phyloP scores from a whole-genome alignment of 768 basidiomycete species.

The Punctularia strigosozonata region DNA sequence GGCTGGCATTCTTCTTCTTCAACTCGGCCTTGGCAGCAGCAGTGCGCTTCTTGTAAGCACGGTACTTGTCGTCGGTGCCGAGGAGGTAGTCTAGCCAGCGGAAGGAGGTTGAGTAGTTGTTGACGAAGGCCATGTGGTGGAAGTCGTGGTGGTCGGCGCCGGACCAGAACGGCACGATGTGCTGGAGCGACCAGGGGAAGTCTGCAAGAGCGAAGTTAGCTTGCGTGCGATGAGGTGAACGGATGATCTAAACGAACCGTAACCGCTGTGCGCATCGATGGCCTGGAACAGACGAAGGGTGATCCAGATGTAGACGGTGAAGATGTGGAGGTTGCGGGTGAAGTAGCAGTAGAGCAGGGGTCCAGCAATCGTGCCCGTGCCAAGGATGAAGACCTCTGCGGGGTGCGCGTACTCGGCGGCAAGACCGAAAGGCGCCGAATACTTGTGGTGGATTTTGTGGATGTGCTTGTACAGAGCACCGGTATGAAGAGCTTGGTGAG shows the following conservation, averaged over 20 bases:
- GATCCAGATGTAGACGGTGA: slow-evolving; percentile 93
- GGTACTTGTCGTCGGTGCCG: slow-evolving; percentile 89
- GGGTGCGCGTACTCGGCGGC: slow-evolving; percentile 98
- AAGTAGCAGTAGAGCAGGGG: slow-evolving; percentile 81
- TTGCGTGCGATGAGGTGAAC: neutral
- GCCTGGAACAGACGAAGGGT: slow-evolving; percentile 92
- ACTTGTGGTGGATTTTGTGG: slow-evolving; percentile 97
- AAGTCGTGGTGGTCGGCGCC: slow-evolving; percentile 98
- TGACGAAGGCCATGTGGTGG: slow-evolving; percentile 94
- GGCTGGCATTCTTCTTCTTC: slow-evolving; percentile 28
- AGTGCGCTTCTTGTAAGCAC: slow-evolving; percentile 60
- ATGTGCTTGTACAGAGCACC: slow-evolving; percentile 82
- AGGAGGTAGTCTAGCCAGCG: slow-evolving; percentile 85
- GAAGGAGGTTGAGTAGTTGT: slow-evolving; percentile 92
- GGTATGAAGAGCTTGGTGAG: slow-evolving; percentile 83
- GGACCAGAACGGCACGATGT: slow-evolving; percentile 92
- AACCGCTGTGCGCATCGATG: slow-evolving; percentile 93
- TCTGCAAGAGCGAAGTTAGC: slow-evolving; percentile 29
- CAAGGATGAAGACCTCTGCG: slow-evolving; percentile 90
- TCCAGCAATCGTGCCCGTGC: slow-evolving; percentile 80
- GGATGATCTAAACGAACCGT: slow-evolving; percentile 42
- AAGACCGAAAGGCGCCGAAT: slow-evolving; percentile 92
- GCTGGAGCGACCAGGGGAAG: slow-evolving; percentile 95
- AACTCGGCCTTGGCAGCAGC: slow-evolving; percentile 44
- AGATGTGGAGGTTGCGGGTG: slow-evolving; percentile 71